These are phyloP conservation scores for Stemphylium lycopersici DNA, from an alignment of 2,329 filamentous ascomycete species.

Conservation along the genomic window DNA sequence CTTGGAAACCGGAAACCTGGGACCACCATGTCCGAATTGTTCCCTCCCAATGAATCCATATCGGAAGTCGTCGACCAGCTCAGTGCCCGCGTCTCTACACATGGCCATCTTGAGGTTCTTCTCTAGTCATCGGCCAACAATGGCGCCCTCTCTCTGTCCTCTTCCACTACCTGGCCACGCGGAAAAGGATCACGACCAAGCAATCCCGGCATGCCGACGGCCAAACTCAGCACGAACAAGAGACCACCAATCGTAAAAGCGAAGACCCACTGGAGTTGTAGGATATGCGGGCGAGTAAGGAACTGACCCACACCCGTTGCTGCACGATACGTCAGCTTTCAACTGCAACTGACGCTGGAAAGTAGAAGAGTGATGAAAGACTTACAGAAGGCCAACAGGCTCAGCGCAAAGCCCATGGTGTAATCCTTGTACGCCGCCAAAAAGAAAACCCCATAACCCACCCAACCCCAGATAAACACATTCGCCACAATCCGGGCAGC, in stretches of 20 bases:
- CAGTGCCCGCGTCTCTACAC: background rate
- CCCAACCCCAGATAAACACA: constrained; percentile 83
- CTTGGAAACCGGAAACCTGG: no score
- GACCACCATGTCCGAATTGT: no score
- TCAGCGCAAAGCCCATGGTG: constrained; percentile 80
- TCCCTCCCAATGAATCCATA: no score
- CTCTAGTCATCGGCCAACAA: constrained; percentile 51
- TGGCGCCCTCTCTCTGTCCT: constrained; percentile 61
- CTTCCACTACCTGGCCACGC: constrained; percentile 51
- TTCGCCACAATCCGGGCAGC: constrained; percentile 83
- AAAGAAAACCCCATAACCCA: constrained; percentile 79
- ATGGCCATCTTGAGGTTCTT: no score
- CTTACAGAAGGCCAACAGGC: constrained; percentile 72
- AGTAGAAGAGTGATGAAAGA: background rate
- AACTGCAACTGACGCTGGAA: background rate
- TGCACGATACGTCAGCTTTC: constrained; percentile 30
- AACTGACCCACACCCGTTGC: constrained; percentile 79
- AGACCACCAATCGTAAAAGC: constrained; percentile 81
- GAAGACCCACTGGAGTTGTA: constrained; percentile 92
- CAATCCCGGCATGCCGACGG: constrained; percentile 68
- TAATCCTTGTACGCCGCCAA: constrained; percentile 74
- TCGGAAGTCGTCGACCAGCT: no score
- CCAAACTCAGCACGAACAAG: constrained; percentile 71
- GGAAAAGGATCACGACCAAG: constrained; percentile 64
- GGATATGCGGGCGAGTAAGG: constrained; percentile 69